phyloP scores from a whole-genome alignment of 202 grass and related monocot genomes.

The Zoysia matrella region DNA sequence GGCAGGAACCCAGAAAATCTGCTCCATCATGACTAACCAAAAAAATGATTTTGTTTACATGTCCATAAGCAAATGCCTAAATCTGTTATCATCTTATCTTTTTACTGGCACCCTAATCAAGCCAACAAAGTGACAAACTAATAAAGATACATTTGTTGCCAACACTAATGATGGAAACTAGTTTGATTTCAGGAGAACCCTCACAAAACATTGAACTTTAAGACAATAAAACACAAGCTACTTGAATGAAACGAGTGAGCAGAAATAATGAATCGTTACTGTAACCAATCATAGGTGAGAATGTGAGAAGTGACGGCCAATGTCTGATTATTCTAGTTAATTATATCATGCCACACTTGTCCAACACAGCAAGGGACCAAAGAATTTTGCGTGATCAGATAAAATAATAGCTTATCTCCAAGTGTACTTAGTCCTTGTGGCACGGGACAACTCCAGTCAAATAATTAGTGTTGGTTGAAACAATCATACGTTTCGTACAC shows the following conservation, averaged over 20 bases:
- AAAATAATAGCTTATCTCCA: conserved; percentile 24
- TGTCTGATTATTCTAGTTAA: conserved; percentile 8
- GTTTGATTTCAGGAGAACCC: neutral
- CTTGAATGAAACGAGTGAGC: neutral
- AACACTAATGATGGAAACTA: neutral
- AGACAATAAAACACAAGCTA: neutral
- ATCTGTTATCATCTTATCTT: neutral
- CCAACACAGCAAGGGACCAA: conserved; percentile 19
- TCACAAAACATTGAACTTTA: neutral
- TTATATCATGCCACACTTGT: conserved; percentile 30
- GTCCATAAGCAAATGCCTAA: neutral
- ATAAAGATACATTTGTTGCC: neutral
- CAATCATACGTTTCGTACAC: conserved; percentile 28
- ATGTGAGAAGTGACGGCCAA: neutral
- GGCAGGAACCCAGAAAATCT: neutral
- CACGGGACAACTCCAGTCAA: conserved; percentile 26
- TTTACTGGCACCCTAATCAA: neutral
- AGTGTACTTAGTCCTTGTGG: neutral
- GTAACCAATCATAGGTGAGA: neutral
- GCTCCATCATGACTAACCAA: neutral
- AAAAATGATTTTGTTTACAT: neutral
- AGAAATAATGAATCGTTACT: neutral
- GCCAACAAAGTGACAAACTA: neutral
- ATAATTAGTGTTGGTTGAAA: conserved; percentile 13
- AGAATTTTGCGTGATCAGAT: neutral